phyloP scores from a whole-genome alignment of 345 rosid species.

The Bruguiera parviflora region DNA sequence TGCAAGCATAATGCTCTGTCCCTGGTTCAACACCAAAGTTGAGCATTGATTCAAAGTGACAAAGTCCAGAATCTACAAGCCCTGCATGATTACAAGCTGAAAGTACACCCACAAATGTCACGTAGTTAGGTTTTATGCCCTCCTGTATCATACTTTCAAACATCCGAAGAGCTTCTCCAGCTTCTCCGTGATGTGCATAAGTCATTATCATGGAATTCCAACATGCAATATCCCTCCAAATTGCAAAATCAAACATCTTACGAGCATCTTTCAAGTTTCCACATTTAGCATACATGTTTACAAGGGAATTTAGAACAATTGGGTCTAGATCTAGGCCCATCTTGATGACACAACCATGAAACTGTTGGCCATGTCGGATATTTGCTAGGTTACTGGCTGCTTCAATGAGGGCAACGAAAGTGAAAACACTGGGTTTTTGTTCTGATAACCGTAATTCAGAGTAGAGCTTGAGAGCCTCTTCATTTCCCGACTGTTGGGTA shows the following conservation, averaged over 20 bases:
- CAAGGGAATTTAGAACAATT: conserved; percentile 49
- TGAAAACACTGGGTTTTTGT: conserved; percentile 53
- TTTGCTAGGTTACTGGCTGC: conserved; percentile 64
- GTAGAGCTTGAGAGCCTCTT: conserved; percentile 62
- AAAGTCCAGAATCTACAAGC: conserved; percentile 54
- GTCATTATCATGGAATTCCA: conserved; percentile 73
- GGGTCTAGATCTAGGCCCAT: conserved; percentile 47
- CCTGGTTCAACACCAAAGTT: conserved; percentile 55
- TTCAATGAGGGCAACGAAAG: conserved; percentile 59
- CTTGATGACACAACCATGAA: conserved; percentile 54
- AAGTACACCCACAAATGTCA: conserved; percentile 65
- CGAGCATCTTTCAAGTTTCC: conserved; percentile 60
- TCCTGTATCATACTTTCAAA: conserved; percentile 50
- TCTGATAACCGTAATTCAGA: conserved; percentile 40
- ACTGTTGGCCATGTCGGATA: conserved; percentile 57
- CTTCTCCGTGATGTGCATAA: conserved; percentile 71
- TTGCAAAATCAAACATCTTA: conserved; percentile 39
- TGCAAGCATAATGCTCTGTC: conserved; percentile 61
- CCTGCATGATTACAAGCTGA: conserved; percentile 81
- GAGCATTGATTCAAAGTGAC: conserved; percentile 47
- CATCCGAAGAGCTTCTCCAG: conserved; percentile 46
- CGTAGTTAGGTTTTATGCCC: conserved; percentile 58
- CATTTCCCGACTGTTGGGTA: conserved; percentile 52
- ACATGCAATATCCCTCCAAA: conserved; percentile 49
- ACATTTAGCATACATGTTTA: conserved; percentile 81